A percentile compares a stretch with the other conserved stretches of the same genome.
Evolutionary conservation across 2,329 filamentous ascomycete genomes (phyloP).

Genomic region (Plectosphaerella sp.): DNA sequence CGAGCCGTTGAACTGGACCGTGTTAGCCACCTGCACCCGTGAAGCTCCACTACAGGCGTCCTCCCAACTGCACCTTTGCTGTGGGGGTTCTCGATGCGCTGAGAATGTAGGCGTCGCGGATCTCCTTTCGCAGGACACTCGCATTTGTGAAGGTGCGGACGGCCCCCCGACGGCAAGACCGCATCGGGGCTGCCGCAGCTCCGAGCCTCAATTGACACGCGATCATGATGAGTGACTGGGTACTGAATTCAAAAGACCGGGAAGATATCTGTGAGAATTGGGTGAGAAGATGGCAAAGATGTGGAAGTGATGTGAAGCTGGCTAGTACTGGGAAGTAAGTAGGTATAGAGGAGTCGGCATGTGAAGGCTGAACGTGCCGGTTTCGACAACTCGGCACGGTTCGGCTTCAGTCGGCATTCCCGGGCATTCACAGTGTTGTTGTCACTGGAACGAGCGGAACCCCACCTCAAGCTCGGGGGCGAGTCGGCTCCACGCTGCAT

Average conservation of each 20-base stretch:
- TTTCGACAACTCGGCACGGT: not conserved
- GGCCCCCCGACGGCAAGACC: conserved; percentile 28
- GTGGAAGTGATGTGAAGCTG: not conserved
- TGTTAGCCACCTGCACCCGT: not conserved
- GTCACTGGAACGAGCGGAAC: too few relatives aligned
- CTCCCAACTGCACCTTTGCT: conserved; percentile 59
- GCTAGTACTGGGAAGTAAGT: too few relatives aligned
- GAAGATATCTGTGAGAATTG: conserved; percentile 2
- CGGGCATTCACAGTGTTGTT: too few relatives aligned
- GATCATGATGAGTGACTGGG: conserved; percentile 20
- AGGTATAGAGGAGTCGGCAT: not conserved
- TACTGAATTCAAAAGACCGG: conserved; percentile 1
- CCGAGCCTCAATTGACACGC: conserved; percentile 17
- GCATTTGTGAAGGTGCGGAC: conserved; percentile 43
- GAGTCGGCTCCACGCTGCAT: too few relatives aligned
- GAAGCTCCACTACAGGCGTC: not conserved
- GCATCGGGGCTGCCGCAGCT: conserved; percentile 13
- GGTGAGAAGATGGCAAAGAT: conserved; percentile 4
- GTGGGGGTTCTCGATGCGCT: conserved; percentile 87
- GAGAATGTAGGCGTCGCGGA: conserved; percentile 90
- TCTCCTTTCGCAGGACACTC: conserved; percentile 52
- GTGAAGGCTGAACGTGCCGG: not conserved
- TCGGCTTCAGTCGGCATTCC: conserved; percentile 1
- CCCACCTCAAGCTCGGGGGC: too few relatives aligned
- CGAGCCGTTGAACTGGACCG: conserved; percentile 81